These are phyloP conservation scores for Trichoderma sp. DNA, from an alignment of 2,329 filamentous ascomycete species.

Conservation along the genomic window DNA sequence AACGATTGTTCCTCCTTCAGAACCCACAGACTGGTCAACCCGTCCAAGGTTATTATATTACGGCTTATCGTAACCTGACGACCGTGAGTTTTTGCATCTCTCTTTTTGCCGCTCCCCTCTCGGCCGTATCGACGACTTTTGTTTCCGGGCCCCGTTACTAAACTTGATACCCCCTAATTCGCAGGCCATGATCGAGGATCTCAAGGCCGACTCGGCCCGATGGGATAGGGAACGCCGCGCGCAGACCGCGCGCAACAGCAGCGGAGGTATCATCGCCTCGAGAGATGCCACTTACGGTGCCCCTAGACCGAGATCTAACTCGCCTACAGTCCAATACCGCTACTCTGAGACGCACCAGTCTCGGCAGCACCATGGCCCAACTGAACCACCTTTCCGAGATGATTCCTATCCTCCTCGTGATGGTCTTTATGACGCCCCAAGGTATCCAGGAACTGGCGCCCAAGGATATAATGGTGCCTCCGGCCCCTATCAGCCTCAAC, in stretches of 20 bases:
- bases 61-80: conserved; percentile 74
- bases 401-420: conserved; percentile 41
- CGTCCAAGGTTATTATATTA: conserved; percentile 72
- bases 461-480: conserved; percentile 49
- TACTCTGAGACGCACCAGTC: conserved; percentile 51
- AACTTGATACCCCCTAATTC: background rate
- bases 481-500: conserved; percentile 32
- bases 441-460: conserved; percentile 51
- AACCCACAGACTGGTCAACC: conserved; percentile 57
- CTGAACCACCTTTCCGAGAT: conserved; percentile 36
- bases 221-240: conserved; percentile 60
- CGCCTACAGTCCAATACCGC: conserved; percentile 55
- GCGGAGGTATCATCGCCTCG: conserved; percentile 58
- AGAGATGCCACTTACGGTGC: conserved; percentile 47
- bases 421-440: conserved; percentile 41
- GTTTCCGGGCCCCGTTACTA: background rate
- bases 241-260: conserved; percentile 50
- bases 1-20: conserved; percentile 31
- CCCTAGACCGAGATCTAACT: conserved; percentile 55
- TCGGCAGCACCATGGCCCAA: conserved; percentile 49
- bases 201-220: conserved; percentile 60
- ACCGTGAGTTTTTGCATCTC: conserved; percentile 54
- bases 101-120: background rate
- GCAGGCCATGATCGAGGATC: conserved; percentile 61
- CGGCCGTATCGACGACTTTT: background rate